These are phyloP conservation scores for Phylloporus arenicola DNA, from an alignment of 768 basidiomycete species.

Conservation along the genomic window DNA sequence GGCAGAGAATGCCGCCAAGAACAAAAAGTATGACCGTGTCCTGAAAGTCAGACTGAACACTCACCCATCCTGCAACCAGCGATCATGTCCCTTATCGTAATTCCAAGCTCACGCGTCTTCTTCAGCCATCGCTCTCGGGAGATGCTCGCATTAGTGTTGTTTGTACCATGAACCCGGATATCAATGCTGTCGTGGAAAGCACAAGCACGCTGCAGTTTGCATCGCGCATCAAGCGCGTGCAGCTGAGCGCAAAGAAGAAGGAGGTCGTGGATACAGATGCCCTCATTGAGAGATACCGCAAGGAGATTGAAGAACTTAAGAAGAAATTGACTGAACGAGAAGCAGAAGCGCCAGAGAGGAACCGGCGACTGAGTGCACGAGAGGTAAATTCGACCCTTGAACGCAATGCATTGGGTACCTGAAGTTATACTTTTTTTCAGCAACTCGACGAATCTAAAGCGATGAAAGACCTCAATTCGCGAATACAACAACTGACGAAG, in stretches of 20 bases:
- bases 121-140: conserved; percentile 92
- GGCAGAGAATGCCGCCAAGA: conserved; percentile 78
- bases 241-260: conserved; percentile 85
- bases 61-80: conserved; percentile 27
- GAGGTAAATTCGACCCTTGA: conserved; percentile 29
- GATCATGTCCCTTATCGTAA: conserved; percentile 95
- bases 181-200: conserved; percentile 72
- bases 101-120: conserved; percentile 88
- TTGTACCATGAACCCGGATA: conserved; percentile 90
- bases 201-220: conserved; percentile 90
- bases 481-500: conserved; percentile 79
- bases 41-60: neutral
- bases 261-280: conserved; percentile 92
- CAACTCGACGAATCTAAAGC: conserved; percentile 83
- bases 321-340: conserved; percentile 64
- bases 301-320: conserved; percentile 90
- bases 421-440: conserved; percentile 30
- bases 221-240: conserved; percentile 84
- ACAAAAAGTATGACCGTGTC: conserved; percentile 48
- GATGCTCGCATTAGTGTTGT: conserved; percentile 95
- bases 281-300: conserved; percentile 87
- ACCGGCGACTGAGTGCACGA: conserved; percentile 41
- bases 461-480: conserved; percentile 73
- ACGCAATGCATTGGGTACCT: neutral
- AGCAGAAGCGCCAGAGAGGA: conserved; percentile 48